Evolutionary conservation across 2,329 filamentous ascomycete genomes (phyloP), one percentile per base, ranked within the genome.

Genomic region (Raffaelea arxii): DNA sequence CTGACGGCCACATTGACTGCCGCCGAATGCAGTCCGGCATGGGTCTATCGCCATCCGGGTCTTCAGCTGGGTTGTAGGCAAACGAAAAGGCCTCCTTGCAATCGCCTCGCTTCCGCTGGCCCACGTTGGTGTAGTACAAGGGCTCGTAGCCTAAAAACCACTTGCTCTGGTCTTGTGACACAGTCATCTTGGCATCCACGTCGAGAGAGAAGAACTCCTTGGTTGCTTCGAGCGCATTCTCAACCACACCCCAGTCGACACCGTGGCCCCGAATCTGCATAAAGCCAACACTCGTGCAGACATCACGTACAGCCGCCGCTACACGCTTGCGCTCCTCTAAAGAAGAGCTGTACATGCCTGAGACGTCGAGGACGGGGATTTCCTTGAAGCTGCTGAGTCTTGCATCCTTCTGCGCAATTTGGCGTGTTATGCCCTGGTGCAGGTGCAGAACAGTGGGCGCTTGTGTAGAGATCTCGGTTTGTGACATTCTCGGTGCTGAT

Each of bases 141-240:
- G 41, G 44, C n/a, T 46, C 44, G 16, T 46, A 46, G 14, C 44
- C 37, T 38, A 46, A 41, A n/a, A 24, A 46, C 12, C 25, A 46
- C 16, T 25, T 25, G 12, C 25, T 25, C 12, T 16, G 21, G 16
- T 40, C 19, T 22, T 46, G 36, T 21, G 41, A 25, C 18, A 30
- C 23, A 18, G 12, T 23, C 38, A 45, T 45, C n/a, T 45, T 45
- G 4, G 39, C n/a, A 4, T 27, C 43, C 35, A 39, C n/a, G 7
- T 35, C 35, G 18, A 45, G 19, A 6, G 6, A 22, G 16, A 45
- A 45, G 30, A 45, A 45, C n/a, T 44, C 32, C 23, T 38, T n/a
- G 32, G 39, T 22, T 16, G 21, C 43, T 22, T 37, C 43, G 22
- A 44, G 39, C 4, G 32, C 35, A 18, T 25, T 32, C 32, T 38